A percentile compares a stretch with the other conserved stretches of the same genome.
These are phyloP conservation scores for Cicer judaicum DNA, from an alignment of 306 rosid species.

Conservation along the genomic window DNA sequence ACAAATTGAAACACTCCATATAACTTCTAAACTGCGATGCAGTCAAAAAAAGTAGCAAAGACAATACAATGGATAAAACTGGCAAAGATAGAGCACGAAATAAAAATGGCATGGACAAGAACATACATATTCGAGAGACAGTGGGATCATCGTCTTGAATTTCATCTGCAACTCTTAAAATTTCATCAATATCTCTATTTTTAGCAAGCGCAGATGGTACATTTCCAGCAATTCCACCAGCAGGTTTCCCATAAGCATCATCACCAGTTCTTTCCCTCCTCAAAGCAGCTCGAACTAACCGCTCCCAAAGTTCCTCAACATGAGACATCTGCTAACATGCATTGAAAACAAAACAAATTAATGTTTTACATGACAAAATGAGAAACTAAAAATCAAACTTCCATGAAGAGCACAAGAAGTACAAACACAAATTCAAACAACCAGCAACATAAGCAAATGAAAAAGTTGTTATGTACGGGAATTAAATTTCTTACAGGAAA, in stretches of 20 bases:
- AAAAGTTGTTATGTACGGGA: not conserved
- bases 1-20: conserved; percentile 15
- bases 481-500: conserved; percentile 14
- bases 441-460: not conserved
- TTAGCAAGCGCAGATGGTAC: conserved; percentile 93
- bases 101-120: conserved; percentile 17
- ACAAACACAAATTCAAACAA: conserved; percentile 9
- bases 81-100: conserved; percentile 20
- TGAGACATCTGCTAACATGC: conserved; percentile 60
- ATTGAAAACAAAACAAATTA: conserved; percentile 30
- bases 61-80: conserved; percentile 8
- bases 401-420: not conserved
- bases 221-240: conserved; percentile 77
- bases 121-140: conserved; percentile 79
- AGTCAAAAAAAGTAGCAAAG: conserved; percentile 1
- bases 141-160: conserved; percentile 90
- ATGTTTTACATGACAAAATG: conserved; percentile 4
- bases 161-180: conserved; percentile 93
- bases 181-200: conserved; percentile 94
- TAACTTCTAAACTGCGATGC: conserved; percentile 8
- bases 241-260: conserved; percentile 71
- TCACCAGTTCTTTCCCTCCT: conserved; percentile 79
- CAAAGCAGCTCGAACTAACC: conserved; percentile 81
- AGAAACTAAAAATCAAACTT: conserved; percentile 4
- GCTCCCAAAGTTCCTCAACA: conserved; percentile 88